Conservation (phyloP, 768 basidiomycete species). For the Cantharellus cinnabarinus region DNA sequence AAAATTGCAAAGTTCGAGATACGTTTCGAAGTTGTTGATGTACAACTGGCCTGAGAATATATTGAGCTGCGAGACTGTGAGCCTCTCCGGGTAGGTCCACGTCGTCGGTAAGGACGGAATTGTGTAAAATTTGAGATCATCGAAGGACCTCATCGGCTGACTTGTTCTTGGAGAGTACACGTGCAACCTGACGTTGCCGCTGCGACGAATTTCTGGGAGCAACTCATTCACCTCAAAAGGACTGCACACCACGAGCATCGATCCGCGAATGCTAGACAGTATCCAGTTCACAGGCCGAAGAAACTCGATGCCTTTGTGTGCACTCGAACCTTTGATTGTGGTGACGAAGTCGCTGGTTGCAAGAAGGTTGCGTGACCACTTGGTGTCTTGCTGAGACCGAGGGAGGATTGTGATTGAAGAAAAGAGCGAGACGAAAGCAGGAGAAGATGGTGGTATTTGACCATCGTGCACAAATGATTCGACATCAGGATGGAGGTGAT, state of each 20-base stretch:
- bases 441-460: conserved; percentile 4
- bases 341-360: background rate
- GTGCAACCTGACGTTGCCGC: background rate
- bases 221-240: background rate
- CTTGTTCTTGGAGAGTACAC: background rate
- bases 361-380: background rate
- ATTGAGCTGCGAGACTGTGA: background rate
- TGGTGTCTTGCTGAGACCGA: background rate
- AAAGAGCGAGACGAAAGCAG: conserved; percentile 3
- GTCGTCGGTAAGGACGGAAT: background rate
- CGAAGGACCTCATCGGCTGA: background rate
- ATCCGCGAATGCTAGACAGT: background rate
- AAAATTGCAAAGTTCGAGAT: background rate
- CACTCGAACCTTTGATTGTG: background rate
- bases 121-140: background rate
- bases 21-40: background rate
- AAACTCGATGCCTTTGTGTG: background rate
- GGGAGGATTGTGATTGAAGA: conserved; percentile 8
- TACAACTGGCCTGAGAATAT: background rate
- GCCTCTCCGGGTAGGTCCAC: background rate
- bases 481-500: conserved; percentile 15
- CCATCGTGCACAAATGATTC: conserved; percentile 16
- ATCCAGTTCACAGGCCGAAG: conserved; percentile 1
- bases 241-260: background rate
- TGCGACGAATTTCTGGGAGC: background rate